Evolutionary conservation across 2,329 filamentous ascomycete species (phyloP).

Genomic region (Hypoxylon sp.): DNA sequence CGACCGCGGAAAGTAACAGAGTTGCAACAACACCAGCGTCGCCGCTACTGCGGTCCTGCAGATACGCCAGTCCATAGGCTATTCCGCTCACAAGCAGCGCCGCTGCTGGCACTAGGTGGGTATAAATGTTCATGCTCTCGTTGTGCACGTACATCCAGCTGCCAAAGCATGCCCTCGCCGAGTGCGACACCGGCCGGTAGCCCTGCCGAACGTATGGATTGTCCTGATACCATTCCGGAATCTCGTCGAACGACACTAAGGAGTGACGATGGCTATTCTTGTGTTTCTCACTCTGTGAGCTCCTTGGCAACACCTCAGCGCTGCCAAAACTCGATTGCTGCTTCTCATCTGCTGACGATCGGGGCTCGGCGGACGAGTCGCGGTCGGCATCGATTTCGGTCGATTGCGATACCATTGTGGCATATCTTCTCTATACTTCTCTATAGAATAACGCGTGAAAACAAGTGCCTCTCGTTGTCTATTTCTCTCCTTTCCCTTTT

Average conservation of each 20-base stretch:
- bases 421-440: constrained; percentile 1
- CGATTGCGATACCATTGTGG: constrained; percentile 14
- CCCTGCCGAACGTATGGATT: constrained; percentile 76
- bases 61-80: constrained; percentile 55
- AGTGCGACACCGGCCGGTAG: constrained; percentile 73
- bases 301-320: constrained; percentile 26
- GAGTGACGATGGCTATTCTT: constrained; percentile 17
- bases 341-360: constrained; percentile 34
- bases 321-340: constrained; percentile 11
- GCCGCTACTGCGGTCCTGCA: constrained; percentile 58
- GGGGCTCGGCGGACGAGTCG: constrained; percentile 5
- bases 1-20: constrained; percentile 67
- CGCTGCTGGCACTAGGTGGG: constrained; percentile 70
- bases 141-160: constrained; percentile 74
- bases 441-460: background rate
- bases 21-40: constrained; percentile 64
- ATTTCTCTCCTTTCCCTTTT: background rate
- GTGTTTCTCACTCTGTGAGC: constrained; percentile 17
- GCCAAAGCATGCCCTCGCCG: constrained; percentile 66
- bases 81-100: constrained; percentile 54
- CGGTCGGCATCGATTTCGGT: constrained; percentile 5
- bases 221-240: constrained; percentile 59
- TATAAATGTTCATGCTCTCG: constrained; percentile 71
- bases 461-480: background rate
- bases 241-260: constrained; percentile 46